Evolutionary conservation across 352 stramenopile species (phyloP).

Genomic region (Phytophthora agathidicida): DNA sequence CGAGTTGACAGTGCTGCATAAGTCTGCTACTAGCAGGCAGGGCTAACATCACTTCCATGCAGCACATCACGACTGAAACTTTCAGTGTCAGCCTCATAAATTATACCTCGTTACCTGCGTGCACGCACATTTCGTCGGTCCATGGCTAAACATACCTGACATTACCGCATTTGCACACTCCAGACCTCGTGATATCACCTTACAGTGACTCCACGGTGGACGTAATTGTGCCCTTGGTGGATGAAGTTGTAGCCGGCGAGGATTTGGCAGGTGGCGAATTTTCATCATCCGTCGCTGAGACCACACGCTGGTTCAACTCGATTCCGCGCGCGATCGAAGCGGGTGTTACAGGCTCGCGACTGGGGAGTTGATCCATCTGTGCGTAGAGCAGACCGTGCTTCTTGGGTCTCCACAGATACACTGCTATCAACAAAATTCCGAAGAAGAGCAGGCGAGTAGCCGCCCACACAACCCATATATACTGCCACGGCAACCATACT

Average conservation of each 20-base stretch:
- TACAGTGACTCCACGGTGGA: constrained; percentile 35
- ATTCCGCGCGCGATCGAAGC: constrained; percentile 52
- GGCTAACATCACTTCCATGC: neutral
- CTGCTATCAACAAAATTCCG: constrained; percentile 61
- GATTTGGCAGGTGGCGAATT: constrained; percentile 19
- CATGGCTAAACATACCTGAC: neutral
- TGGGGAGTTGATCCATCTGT: constrained; percentile 83
- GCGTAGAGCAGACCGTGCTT: constrained; percentile 71
- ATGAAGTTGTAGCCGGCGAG: neutral
- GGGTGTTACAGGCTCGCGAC: constrained; percentile 59
- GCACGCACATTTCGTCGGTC: constrained; percentile 4
- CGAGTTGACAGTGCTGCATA: too few species aligned
- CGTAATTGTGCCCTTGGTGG: neutral
- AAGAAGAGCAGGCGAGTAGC: constrained; percentile 79
- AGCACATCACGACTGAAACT: neutral
- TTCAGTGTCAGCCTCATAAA: constrained; percentile 23
- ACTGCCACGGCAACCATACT: constrained; percentile 69
- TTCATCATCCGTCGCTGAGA: constrained; percentile 57
- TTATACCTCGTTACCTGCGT: constrained; percentile 10
- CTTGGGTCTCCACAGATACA: constrained; percentile 78
- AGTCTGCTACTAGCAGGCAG: too few species aligned
- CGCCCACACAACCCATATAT: constrained; percentile 83
- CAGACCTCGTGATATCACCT: neutral
- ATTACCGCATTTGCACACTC: neutral
- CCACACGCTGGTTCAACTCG: constrained; percentile 64